phyloP scores from a whole-genome alignment of 768 basidiomycete genomes.

The Fistulinella prunicolor region DNA sequence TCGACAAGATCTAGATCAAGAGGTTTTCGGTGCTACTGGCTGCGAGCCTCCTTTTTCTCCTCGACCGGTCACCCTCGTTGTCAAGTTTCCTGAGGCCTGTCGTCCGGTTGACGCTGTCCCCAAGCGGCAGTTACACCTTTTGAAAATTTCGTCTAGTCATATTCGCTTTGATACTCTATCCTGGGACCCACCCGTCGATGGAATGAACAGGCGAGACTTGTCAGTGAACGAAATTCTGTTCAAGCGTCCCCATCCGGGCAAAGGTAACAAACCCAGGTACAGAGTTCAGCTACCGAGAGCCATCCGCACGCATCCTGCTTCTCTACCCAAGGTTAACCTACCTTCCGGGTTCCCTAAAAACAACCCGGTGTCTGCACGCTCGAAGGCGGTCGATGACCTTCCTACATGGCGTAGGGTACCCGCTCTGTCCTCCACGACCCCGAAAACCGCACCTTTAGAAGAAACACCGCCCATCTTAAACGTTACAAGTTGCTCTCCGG shows the following conservation, averaged over 20 bases:
- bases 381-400: slow-evolving; percentile 33
- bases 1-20: slow-evolving; percentile 38
- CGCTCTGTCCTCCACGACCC: slow-evolving; percentile 13
- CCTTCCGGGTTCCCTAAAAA: slow-evolving; percentile 28
- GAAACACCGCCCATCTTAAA: slow-evolving; percentile 35
- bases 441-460: slow-evolving; percentile 6
- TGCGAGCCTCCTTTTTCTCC: slow-evolving; percentile 50
- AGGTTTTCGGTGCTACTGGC: slow-evolving; percentile 46
- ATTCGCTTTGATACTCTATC: slow-evolving; percentile 65
- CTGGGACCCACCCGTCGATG: slow-evolving; percentile 68
- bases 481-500: slow-evolving; percentile 66
- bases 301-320: slow-evolving; percentile 2
- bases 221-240: slow-evolving; percentile 67
- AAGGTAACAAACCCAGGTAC: slow-evolving; percentile 33
- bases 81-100: slow-evolving; percentile 49
- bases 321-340: slow-evolving; percentile 39
- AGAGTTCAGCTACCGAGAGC: slow-evolving; percentile 36
- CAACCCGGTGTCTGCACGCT: slow-evolving; percentile 22
- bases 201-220: slow-evolving; percentile 58
- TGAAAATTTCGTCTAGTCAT: slow-evolving; percentile 36
- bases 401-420: slow-evolving; percentile 41
- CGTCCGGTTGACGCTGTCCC: slow-evolving; percentile 42
- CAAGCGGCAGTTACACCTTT: slow-evolving; percentile 46
- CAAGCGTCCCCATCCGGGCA: slow-evolving; percentile 36
- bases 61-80: slow-evolving; percentile 36